Evolutionary conservation across 1,139 yeast genomes (phyloP), one percentile per base, ranked within the genome.

Genomic region (Geotrichum australiense): DNA sequence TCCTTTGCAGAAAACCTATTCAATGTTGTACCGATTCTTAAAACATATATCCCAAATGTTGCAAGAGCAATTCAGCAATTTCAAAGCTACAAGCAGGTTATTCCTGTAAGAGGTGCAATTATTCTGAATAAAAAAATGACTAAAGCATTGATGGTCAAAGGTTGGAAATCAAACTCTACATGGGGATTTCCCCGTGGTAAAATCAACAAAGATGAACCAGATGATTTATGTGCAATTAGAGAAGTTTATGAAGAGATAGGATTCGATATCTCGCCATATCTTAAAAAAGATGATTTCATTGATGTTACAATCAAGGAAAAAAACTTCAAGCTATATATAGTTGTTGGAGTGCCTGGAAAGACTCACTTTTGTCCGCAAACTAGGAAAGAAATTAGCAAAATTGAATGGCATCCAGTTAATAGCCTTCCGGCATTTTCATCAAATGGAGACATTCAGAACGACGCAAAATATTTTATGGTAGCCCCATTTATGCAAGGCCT

Each of bases 121-220:
- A 69, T 93, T 41, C 74, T 93, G 54, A 87, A 86, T 59, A 69
- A 73, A 42, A 76, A 73, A 33, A 64, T 86, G 66, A 73, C 79
- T 45, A 85, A 84, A 56, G 70, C 86, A 6, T 58, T 93, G 30
- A 66, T 93, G 54, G 94, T 91, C 3, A 80, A 85, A 57, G 97
- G 96, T 2, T 80, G 80, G 47, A 94, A 85, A 52, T 75, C 89
- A n/a, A 68, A 69, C 30, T 63, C 80, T 10, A 67, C 77, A 2
- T 93, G 98, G 98, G 85, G 96, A 4, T 93, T 93, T 56, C 99
- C 99, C 4, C 71, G 96, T 59, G 99, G 99, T 6, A 93, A 93
- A 63, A 93, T 93, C 45, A 84, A 94, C 30, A 89, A 91, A 59
- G 94, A 80, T 56, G 99, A 93, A 63, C 69, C 79, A 6, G 98